Evolutionary conservation across 805 yeast genomes (phyloP), one percentile per base, ranked within the genome.

Genomic region (Saturnispora quitensis): DNA sequence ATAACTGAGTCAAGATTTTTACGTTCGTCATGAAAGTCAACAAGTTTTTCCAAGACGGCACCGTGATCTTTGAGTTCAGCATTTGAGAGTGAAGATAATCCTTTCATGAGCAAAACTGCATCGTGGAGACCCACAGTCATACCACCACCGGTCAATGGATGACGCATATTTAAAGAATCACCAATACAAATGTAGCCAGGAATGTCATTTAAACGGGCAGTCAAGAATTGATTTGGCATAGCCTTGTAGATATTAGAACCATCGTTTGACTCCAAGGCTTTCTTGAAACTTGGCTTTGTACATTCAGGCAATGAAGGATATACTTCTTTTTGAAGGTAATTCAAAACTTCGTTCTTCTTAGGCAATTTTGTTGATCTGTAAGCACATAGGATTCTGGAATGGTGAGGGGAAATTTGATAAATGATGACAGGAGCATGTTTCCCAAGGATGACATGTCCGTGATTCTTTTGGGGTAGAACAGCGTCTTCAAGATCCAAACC

Each of bases 121-220:
- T 93, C 99, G 63, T 82, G 86, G 54, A 93, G 72, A 2, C 97
- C 97, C 43, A 93, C 99, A 25, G 98, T 89, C 99, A 93, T 93
- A 55, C 99, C 99, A 57, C 99, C 99, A 50, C 99, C 99, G 1
- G 98, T 93, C 55, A 93, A 77, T 27, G 99, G 99, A 66, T 93
- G 99, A 66, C 99, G 78, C 97, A 93, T 93, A 67, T 93, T 93
- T 59, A 90, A 74, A 2, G 99, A 87, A 66, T 93, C 99, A 47
- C 99, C 99, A 35, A 93, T 64, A 58, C 91, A 75, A 36, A 93
- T 73, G 45, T 89, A 71, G 12, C 99, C 99, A 10, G 81, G 82
- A 43, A 79, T 74, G 31, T 73, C 73, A 63, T 89, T 90, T 48
- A 74, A 73, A 52, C 78, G 74, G 1, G 97, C 97, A 24, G 95